A percentile compares a stretch with the other conserved stretches of the same genome.
These are phyloP conservation scores for Tulasnella sp. DNA, from an alignment of 768 basidiomycete genomes.

Conservation along the genomic window DNA sequence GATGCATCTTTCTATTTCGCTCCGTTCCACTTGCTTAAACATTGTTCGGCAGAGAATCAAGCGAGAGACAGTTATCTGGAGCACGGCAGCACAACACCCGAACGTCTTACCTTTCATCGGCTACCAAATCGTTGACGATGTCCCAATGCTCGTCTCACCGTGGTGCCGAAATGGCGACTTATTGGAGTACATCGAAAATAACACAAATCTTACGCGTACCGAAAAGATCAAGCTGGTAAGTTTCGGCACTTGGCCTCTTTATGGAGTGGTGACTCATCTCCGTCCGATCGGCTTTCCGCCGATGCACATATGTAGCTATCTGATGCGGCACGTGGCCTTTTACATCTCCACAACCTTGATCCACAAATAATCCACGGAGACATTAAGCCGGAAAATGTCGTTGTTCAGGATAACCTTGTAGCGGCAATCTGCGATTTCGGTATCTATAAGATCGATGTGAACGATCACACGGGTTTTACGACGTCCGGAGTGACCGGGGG, in stretches of 20 bases:
- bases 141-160: not conserved
- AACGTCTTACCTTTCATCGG: no score
- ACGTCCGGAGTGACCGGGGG: not conserved
- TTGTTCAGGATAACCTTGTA: not conserved
- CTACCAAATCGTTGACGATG: no score
- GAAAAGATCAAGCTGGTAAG: not conserved
- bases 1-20: no score
- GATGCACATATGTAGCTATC: not conserved
- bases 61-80: no score
- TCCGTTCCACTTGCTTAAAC: no score
- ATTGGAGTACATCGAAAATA: not conserved
- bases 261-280: not conserved
- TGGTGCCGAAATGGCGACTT: not conserved
- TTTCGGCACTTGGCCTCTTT: not conserved
- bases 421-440: slow-evolving; percentile 13
- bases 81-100: no score
- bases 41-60: no score
- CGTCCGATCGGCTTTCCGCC: not conserved
- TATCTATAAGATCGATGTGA: not conserved
- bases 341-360: not conserved
- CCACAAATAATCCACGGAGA: not conserved
- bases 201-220: not conserved
- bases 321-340: not conserved
- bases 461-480: not conserved
- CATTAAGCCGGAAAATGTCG: slow-evolving; percentile 13